phyloP scores from a whole-genome alignment of 2,329 filamentous ascomycete genomes.

The Fusarium camptoceras region DNA sequence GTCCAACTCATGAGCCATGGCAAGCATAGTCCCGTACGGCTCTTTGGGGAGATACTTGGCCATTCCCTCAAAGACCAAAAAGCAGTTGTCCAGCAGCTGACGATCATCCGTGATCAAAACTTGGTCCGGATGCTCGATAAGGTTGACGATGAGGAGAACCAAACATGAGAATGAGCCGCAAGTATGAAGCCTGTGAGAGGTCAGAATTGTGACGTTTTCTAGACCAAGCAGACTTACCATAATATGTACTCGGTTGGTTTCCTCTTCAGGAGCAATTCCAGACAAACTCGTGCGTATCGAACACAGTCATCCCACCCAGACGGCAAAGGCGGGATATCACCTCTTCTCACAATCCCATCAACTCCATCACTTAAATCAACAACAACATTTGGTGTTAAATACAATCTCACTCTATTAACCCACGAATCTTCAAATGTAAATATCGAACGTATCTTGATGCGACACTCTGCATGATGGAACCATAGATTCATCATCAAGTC shows the following conservation, averaged over 20 bases:
- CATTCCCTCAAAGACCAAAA: constrained; percentile 3
- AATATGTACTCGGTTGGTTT: constrained; percentile 27
- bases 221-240: constrained; percentile 10
- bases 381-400: constrained; percentile 29
- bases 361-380: constrained; percentile 18
- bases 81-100: constrained; percentile 18
- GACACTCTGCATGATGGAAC: constrained; percentile 34
- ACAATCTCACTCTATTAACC: constrained; percentile 28
- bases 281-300: constrained; percentile 14
- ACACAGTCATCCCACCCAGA: constrained; percentile 36
- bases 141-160: constrained; percentile 36
- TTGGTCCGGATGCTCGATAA: constrained; percentile 38
- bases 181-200: constrained; percentile 23
- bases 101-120: neutral
- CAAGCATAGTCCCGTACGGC: constrained; percentile 15
- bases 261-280: constrained; percentile 14
- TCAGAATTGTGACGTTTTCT: fast-evolving
- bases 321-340: constrained; percentile 28
- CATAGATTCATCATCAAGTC: constrained; percentile 25
- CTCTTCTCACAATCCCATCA: constrained; percentile 23
- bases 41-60: neutral
- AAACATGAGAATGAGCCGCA: constrained; percentile 33
- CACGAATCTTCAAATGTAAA: constrained; percentile 38
- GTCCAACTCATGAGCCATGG: constrained; percentile 28
- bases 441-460: constrained; percentile 29